phyloP scores from a whole-genome alignment of 2,329 filamentous ascomycete species.

The Clonostachys byssicola region DNA sequence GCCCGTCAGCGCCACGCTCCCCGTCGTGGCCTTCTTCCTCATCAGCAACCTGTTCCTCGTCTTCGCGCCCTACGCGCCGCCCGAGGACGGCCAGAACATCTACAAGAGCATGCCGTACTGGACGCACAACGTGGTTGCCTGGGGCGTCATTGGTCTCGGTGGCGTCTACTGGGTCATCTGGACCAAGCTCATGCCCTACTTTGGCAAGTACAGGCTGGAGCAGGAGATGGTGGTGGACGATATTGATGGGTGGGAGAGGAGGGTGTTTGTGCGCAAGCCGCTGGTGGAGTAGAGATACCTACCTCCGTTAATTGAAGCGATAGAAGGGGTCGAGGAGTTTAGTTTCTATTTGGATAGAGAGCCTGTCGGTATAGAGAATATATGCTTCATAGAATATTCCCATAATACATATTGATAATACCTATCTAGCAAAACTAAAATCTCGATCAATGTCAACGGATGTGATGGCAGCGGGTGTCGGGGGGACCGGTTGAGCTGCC shows the following conservation, averaged over 20 bases:
- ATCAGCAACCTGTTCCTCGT: constrained; percentile 58
- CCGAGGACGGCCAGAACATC: constrained; percentile 43
- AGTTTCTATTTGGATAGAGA: neutral
- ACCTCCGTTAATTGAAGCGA: too few species aligned
- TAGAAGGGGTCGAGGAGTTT: neutral
- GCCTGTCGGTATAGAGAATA: too few species aligned
- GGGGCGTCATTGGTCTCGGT: constrained; percentile 46
- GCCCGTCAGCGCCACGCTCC: constrained; percentile 48
- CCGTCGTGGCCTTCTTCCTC: constrained; percentile 54
- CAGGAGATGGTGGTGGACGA: constrained; percentile 48
- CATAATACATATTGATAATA: too few species aligned
- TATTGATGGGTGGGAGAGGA: constrained; percentile 60
- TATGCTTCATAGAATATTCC: too few species aligned
- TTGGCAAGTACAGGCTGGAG: constrained; percentile 51
- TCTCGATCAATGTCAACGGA: too few species aligned
- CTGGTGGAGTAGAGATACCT: neutral
- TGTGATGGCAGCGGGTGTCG: too few species aligned
- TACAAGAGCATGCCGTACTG: constrained; percentile 52
- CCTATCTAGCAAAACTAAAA: too few species aligned
- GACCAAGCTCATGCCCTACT: constrained; percentile 44
- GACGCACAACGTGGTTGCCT: constrained; percentile 53
- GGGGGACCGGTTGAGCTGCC: too few species aligned
- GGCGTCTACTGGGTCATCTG: constrained; percentile 53
- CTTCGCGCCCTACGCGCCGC: constrained; percentile 54
- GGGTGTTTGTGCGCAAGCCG: constrained; percentile 43